phyloP scores from a whole-genome alignment of 352 stramenopile species.

The Pythium angustatum region DNA sequence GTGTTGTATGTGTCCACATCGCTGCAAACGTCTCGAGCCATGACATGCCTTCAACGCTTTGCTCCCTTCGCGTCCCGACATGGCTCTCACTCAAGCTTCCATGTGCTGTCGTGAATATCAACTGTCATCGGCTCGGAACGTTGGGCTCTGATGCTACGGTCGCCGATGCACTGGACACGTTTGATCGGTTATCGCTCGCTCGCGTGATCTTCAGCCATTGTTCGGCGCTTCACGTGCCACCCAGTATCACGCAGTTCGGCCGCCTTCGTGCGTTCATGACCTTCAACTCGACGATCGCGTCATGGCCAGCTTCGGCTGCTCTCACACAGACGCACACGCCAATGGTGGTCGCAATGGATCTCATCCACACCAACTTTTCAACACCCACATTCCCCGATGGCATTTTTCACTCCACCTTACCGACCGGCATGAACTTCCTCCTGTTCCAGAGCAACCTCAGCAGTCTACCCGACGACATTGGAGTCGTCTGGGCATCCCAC shows the following conservation, averaged over 20 bases:
- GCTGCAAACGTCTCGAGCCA: not conserved
- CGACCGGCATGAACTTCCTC: not conserved
- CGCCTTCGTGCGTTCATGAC: not conserved
- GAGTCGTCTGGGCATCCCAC: not conserved
- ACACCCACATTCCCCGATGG: not conserved
- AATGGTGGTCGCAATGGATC: conserved; percentile 1
- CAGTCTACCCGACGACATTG: not conserved
- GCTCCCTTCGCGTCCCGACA: not conserved
- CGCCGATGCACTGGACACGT: not conserved
- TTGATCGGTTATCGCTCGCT: not conserved
- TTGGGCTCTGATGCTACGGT: not conserved
- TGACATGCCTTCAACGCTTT: not conserved
- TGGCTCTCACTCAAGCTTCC: not conserved
- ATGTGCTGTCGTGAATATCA: not conserved
- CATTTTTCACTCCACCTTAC: not conserved
- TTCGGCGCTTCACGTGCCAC: not conserved
- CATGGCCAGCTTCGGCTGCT: not conserved
- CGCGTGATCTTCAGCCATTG: not conserved
- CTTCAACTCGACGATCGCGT: not conserved
- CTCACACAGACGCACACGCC: not conserved
- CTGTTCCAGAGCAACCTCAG: not conserved
- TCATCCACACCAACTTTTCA: conserved; percentile 7
- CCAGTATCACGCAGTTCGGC: not conserved
- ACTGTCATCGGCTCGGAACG: not conserved
- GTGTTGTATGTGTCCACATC: not conserved